Evolutionary conservation across 2,329 filamentous ascomycete species (phyloP), one percentile per base, ranked within the genome.

Genomic region (Aspergillus sp.): DNA sequence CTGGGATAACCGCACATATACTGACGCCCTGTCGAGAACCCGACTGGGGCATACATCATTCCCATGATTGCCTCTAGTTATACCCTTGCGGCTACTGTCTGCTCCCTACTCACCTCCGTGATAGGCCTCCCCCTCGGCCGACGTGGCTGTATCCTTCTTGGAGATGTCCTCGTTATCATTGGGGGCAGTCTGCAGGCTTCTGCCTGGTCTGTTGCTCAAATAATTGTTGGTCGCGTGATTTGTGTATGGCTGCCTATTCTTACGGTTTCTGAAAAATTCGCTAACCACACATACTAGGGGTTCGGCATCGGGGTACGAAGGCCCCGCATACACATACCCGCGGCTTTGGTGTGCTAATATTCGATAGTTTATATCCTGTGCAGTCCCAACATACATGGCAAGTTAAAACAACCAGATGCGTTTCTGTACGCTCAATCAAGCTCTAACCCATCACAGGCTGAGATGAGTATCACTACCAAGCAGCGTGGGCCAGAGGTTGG

Each of bases 281-380:
- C 34, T 39, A 24, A 51, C 15, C 7, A 2, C 34, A 12, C 11
- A 15, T 4, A 30, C 15, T 24, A 52, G 48, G 48, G 48, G 11
- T 52, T 52, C 13, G 48, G 48, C n/a, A 51, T 51, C 18, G 48
- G 48, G 26, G 48, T 51, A 24, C n/a, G n/a, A n/a, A n/a, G 7
- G 24, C 24, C 24, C 7, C 1, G 5, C 24, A 24, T 7, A 7
- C 24, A 24, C 24, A 7, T 24, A 24, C 24, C 5, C 2, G 5
- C 24, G 24, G 24, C 5, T 7, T n/a, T 5, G 2, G 9, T 1
- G 1, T 26, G 17, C 48, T 41, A 17, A 42, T 24, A 5, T 5
- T 9, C 13, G 18, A 51, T 18, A 51, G 48, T 18, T 51, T 7
- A 51, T 52, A 2, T 52, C 48, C 0, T 52, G 48, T 11, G 34